These are phyloP conservation scores for Chytriomyces sp. DNA, from an alignment of 192 early-diverging fungal species.

Conservation along the genomic window DNA sequence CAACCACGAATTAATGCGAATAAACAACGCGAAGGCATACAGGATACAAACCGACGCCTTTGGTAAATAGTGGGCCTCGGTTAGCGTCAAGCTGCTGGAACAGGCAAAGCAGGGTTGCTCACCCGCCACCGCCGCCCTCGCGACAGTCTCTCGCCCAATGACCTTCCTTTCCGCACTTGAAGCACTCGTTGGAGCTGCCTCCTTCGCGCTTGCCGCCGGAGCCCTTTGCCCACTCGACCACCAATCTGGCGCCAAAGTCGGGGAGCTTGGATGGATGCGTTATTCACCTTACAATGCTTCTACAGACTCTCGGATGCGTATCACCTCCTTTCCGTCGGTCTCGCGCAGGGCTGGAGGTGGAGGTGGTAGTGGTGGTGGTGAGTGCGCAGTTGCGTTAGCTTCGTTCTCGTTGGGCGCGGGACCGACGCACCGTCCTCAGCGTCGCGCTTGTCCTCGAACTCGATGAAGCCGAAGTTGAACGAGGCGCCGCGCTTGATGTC, in stretches of 20 bases:
- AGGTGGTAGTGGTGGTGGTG: too few species aligned
- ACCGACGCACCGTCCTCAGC: too few species aligned
- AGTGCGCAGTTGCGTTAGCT: too few species aligned
- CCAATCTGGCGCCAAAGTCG: constrained; percentile 25
- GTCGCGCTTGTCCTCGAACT: constrained; percentile 51
- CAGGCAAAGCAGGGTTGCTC: not conserved
- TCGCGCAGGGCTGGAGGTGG: constrained; percentile 23
- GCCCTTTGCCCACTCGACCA: constrained; percentile 41
- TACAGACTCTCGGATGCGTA: not conserved
- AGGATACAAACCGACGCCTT: too few species aligned
- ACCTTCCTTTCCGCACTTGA: constrained; percentile 35
- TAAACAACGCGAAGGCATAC: too few species aligned
- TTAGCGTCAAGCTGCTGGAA: not conserved
- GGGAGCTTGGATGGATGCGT: not conserved
- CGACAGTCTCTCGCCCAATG: constrained; percentile 39
- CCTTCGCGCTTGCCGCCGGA: constrained; percentile 11
- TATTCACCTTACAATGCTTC: not conserved
- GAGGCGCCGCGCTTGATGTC: constrained; percentile 44
- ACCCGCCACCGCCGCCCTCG: constrained; percentile 17
- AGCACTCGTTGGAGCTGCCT: constrained; percentile 31
- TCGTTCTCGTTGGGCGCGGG: too few species aligned
- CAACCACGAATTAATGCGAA: too few species aligned
- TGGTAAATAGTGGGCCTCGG: too few species aligned
- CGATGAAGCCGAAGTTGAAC: constrained; percentile 56
- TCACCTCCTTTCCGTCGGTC: constrained; percentile 26